Evolutionary conservation across 345 rosid genomes (phyloP).

Genomic region (Aegle marmelos): DNA sequence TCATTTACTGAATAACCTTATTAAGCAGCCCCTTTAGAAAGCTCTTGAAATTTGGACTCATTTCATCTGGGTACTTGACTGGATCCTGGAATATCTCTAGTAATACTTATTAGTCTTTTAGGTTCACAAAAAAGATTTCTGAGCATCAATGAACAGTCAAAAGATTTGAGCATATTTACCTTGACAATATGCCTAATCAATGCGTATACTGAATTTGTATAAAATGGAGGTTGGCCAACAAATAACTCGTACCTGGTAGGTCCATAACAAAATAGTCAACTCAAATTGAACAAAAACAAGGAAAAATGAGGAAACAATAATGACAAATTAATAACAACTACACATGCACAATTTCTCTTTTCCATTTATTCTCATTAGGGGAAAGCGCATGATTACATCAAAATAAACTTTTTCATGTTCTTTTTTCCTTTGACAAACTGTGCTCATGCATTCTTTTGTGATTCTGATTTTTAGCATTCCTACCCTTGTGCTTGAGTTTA

Average conservation of each 20-base stretch:
- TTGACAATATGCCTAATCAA: constrained; percentile 94
- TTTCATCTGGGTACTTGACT: constrained; percentile 89
- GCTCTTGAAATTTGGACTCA: constrained; percentile 83
- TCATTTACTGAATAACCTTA: constrained; percentile 48
- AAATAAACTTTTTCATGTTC: not conserved
- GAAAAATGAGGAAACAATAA: not conserved
- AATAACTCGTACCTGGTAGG: constrained; percentile 82
- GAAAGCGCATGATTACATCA: too few species aligned
- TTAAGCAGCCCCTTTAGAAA: constrained; percentile 93
- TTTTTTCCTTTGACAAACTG: not conserved
- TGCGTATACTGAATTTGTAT: constrained; percentile 96
- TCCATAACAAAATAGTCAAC: constrained; percentile 6
- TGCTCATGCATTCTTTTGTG: not conserved
- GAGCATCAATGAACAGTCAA: constrained; percentile 9
- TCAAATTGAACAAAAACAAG: constrained; percentile 2
- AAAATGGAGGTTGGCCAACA: constrained; percentile 98
- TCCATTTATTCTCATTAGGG: too few species aligned
- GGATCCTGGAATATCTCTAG: constrained; percentile 70
- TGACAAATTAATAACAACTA: not conserved
- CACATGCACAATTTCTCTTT: not conserved
- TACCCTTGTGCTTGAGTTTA: not conserved
- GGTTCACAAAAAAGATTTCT: constrained; percentile 10
- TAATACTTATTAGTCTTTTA: constrained; percentile 38
- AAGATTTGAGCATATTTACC: constrained; percentile 39
- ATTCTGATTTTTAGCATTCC: not conserved